Evolutionary conservation across 2,329 filamentous ascomycete genomes (phyloP).

Genomic region (Epichloe amarillans): DNA sequence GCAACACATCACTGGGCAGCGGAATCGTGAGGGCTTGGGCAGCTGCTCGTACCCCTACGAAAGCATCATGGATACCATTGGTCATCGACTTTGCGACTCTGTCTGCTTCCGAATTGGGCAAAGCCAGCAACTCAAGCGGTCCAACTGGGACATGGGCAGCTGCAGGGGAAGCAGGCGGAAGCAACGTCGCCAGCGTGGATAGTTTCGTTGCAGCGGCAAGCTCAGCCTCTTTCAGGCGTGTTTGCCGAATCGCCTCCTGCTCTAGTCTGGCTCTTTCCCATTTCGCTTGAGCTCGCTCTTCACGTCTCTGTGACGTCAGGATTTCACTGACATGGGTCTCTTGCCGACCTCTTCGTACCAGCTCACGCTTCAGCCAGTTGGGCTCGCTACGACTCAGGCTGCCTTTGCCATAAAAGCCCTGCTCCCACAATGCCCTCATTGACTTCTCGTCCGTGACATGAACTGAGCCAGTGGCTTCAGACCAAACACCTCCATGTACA

Average conservation of each 20-base stretch:
- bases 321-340: constrained; percentile 67
- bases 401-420: constrained; percentile 95
- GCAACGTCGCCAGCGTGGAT: constrained; percentile 4
- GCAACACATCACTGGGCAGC: neutral
- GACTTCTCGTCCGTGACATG: constrained; percentile 67
- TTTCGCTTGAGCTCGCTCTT: constrained; percentile 74
- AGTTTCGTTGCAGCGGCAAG: constrained; percentile 12
- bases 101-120: constrained; percentile 5
- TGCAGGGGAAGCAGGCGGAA: neutral
- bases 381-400: constrained; percentile 88
- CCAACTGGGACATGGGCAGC: constrained; percentile 26
- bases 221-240: constrained; percentile 34
- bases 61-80: neutral
- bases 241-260: constrained; percentile 68
- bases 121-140: constrained; percentile 28
- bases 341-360: constrained; percentile 52
- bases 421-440: constrained; percentile 79
- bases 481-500: constrained; percentile 64
- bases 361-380: constrained; percentile 77
- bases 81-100: neutral
- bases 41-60: neutral
- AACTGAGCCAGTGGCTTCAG: constrained; percentile 66
- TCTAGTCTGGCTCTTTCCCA: constrained; percentile 83
- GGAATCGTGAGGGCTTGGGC: neutral
- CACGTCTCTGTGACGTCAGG: constrained; percentile 59